Percentiles rank a stretch among this genome's conserved stretches.
phyloP scores from a whole-genome alignment of 176 grass and related monocot species.

The Tillandsia fasciculata region DNA sequence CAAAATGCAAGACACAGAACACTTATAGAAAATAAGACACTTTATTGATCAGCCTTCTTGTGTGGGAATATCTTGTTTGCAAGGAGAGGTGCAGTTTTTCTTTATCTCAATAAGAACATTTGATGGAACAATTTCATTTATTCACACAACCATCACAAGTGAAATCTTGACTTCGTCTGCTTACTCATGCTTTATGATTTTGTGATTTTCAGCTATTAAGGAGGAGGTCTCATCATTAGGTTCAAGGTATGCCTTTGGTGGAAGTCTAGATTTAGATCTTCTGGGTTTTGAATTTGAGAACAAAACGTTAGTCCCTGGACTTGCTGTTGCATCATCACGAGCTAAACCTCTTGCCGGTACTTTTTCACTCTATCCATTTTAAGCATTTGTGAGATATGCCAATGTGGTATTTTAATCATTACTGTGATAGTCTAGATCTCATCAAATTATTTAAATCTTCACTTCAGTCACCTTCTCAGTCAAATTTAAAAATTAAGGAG shows the following conservation, averaged over 20 bases:
- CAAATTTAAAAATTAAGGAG: too few relatives aligned
- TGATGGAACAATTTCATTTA: background rate
- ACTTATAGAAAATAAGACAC: too few relatives aligned
- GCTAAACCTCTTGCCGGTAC: constrained; percentile 83
- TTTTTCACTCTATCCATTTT: background rate
- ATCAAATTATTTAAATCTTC: background rate
- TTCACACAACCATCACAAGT: too few relatives aligned
- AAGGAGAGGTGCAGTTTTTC: background rate
- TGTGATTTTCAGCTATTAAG: constrained; percentile 46
- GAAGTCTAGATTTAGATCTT: constrained; percentile 75
- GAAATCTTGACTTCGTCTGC: too few relatives aligned
- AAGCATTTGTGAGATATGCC: background rate
- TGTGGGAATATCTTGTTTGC: too few relatives aligned
- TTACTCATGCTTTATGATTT: too few relatives aligned
- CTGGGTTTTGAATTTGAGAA: constrained; percentile 82
- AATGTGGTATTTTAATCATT: background rate
- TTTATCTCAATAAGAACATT: constrained; percentile 1
- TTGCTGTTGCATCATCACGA: constrained; percentile 85
- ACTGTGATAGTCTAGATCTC: background rate
- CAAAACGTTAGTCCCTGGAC: constrained; percentile 62
- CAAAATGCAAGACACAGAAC: too few relatives aligned
- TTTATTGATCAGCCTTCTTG: too few relatives aligned
- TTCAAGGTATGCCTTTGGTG: constrained; percentile 75
- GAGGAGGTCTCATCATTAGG: constrained; percentile 51
- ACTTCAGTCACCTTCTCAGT: too few relatives aligned